These are phyloP conservation scores for Elongisporangium senticosum DNA, from an alignment of 352 stramenopile genomes.

Conservation along the genomic window DNA sequence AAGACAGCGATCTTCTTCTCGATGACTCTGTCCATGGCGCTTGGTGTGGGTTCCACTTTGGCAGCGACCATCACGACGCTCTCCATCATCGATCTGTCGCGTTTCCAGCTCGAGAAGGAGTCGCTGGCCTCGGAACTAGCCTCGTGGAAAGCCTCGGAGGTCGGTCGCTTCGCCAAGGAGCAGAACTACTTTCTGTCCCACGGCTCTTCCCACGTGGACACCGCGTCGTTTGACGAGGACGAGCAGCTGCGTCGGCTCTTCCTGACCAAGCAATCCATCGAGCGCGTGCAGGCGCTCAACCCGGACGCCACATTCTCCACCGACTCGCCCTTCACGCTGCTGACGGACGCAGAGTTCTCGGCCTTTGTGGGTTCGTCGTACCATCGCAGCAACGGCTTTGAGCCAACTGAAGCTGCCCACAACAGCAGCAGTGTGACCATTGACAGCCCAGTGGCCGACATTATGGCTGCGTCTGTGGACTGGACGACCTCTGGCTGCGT, in stretches of 20 bases:
- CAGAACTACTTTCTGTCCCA: conserved; percentile 25
- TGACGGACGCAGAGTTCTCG: conserved; percentile 48
- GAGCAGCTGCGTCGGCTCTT: conserved; percentile 40
- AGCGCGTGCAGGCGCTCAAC: conserved; percentile 25
- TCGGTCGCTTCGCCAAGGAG: conserved; percentile 39
- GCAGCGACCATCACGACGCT: conserved; percentile 20
- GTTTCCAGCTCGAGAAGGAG: conserved; percentile 15
- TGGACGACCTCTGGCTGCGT: conserved; percentile 63
- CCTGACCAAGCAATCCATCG: conserved; percentile 38
- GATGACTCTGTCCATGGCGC: not conserved
- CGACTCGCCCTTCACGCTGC: conserved; percentile 47
- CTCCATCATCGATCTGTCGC: conserved; percentile 8
- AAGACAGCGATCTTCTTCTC: not conserved
- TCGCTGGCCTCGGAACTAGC: conserved; percentile 32
- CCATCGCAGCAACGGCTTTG: not conserved
- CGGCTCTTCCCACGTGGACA: no score
- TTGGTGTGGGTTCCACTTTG: conserved; percentile 1
- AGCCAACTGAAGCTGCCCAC: no score
- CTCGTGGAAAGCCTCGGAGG: conserved; percentile 44
- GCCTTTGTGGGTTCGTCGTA: conserved; percentile 28
- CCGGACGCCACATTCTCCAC: conserved; percentile 41
- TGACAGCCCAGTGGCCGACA: no score
- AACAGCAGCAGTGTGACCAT: no score
- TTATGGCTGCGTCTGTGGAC: conserved; percentile 19
- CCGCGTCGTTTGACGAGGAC: conserved; percentile 8